A percentile compares a stretch with the other conserved stretches of the same genome.
These are phyloP conservation scores for Penicillium samsonianum DNA, from an alignment of 495 filamentous ascomycete genomes.

Conservation along the genomic window DNA sequence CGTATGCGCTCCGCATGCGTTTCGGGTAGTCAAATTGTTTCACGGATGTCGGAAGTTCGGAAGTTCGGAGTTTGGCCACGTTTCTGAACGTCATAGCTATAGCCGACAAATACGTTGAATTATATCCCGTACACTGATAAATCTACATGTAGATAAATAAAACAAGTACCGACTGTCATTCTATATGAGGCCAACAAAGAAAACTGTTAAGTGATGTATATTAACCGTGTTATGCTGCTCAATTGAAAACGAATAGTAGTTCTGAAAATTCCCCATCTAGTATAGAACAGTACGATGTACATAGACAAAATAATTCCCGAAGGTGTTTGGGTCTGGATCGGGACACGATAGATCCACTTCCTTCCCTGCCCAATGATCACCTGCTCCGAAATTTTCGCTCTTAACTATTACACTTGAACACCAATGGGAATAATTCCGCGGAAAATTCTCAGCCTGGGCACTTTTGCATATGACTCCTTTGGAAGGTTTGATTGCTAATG, in stretches of 20 bases:
- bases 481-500: slow-evolving; percentile 20
- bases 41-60: slow-evolving; percentile 1
- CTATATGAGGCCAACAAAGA: background rate
- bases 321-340: background rate
- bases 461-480: slow-evolving; percentile 8
- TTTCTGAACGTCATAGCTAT: background rate
- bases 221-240: background rate
- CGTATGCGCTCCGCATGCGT: background rate
- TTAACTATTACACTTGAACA: background rate
- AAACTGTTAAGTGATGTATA: background rate
- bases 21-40: background rate
- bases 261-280: background rate
- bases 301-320: background rate
- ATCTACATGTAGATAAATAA: background rate
- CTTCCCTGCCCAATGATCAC: slow-evolving; percentile 5
- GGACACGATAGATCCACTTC: slow-evolving; percentile 9
- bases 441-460: slow-evolving; percentile 5
- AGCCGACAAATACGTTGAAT: background rate
- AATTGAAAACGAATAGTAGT: background rate
- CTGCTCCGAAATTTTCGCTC: background rate
- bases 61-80: background rate
- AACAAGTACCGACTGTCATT: background rate
- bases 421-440: slow-evolving; percentile 23
- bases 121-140: background rate
- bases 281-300: background rate